phyloP scores from a whole-genome alignment of 1,284 basidiomycete species.

The Cryptococcus amylolentus region DNA sequence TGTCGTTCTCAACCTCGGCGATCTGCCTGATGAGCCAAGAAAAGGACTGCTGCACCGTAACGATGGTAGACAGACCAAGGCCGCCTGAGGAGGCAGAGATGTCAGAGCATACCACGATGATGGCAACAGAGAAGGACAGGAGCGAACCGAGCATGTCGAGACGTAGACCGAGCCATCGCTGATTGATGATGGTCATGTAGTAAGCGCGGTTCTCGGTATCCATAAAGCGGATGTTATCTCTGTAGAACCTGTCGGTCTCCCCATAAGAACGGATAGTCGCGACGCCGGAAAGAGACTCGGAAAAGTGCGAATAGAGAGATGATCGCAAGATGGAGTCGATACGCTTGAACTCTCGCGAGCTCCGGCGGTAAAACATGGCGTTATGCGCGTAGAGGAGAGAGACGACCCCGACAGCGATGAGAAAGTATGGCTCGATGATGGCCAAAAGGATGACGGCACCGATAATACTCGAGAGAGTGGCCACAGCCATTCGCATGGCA shows the following conservation, averaged over 20 bases:
- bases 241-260: conserved; percentile 64
- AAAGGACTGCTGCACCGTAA: conserved; percentile 55
- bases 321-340: conserved; percentile 47
- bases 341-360: conserved; percentile 80
- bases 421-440: conserved; percentile 78
- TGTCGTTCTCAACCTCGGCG: conserved; percentile 84
- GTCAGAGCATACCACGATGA: conserved; percentile 69
- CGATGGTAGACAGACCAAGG: conserved; percentile 55
- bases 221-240: conserved; percentile 71
- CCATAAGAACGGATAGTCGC: conserved; percentile 84
- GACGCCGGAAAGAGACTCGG: conserved; percentile 80
- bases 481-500: conserved; percentile 68
- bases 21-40: conserved; percentile 79
- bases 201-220: conserved; percentile 89
- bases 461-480: conserved; percentile 32
- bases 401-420: conserved; percentile 66
- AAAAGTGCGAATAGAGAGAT: conserved; percentile 78
- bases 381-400: conserved; percentile 57
- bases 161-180: conserved; percentile 84
- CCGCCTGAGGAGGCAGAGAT: conserved; percentile 74
- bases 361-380: conserved; percentile 78
- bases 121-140: conserved; percentile 72
- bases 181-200: conserved; percentile 62
- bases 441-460: conserved; percentile 66
- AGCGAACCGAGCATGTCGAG: conserved; percentile 77